Conservation (phyloP, 306 rosid genomes). For the Citrullus amarus region DNA sequence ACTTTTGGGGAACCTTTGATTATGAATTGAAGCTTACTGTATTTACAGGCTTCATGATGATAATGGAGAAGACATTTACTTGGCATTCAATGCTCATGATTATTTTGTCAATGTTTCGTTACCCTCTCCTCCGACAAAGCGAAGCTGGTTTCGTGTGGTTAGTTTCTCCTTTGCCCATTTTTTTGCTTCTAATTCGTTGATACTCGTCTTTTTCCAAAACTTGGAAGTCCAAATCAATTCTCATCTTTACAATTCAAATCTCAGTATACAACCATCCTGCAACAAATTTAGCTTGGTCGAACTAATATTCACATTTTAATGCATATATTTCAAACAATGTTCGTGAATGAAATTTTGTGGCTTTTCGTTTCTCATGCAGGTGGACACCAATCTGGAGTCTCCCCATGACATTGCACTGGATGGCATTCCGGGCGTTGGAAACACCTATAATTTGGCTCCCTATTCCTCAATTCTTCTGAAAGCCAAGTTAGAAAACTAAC, state of each 20-base stretch:
- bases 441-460: constrained; percentile 61
- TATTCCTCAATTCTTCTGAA: constrained; percentile 75
- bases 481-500: constrained; percentile 33
- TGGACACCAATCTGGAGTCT: constrained; percentile 60
- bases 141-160: constrained; percentile 90
- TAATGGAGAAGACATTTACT: constrained; percentile 55
- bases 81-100: constrained; percentile 90
- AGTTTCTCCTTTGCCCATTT: constrained; percentile 15
- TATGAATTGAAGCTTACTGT: neutral
- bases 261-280: neutral
- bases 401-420: constrained; percentile 60
- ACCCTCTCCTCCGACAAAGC: constrained; percentile 49
- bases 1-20: neutral
- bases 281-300: neutral
- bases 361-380: constrained; percentile 31
- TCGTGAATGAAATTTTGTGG: neutral
- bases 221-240: neutral
- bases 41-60: constrained; percentile 62
- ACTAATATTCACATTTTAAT: neutral
- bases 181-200: neutral
- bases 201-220: neutral
- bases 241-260: neutral
- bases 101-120: constrained; percentile 34
- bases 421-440: constrained; percentile 40
- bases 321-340: neutral